Evolutionary conservation across 1,139 yeast species (phyloP), one percentile per base, ranked within the genome.

Genomic region (Barnettozyma hawaiiensis): DNA sequence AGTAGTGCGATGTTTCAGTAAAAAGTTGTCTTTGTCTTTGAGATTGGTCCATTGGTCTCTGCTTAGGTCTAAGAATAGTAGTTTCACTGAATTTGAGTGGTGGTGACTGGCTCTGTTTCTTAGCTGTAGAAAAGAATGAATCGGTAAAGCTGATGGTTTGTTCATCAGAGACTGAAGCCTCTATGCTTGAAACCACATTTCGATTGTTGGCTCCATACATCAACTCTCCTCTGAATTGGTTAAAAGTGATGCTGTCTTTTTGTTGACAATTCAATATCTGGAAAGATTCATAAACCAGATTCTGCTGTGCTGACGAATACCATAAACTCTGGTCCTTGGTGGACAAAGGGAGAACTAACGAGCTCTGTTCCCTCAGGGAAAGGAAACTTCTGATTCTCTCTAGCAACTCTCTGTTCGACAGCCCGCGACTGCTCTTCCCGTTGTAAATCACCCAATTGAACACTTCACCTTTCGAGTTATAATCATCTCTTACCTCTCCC

Each of bases 401-500:
- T 19, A 73, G 35, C 7, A 52, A 46, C 15, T 53, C 54, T 19
- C 42, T 47, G 11, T 51, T 45, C 0, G 55, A 39, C 37, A 55
- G 38, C 23, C 46, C 43, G 4, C 42, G 39, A 26, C 42, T 36
- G 18, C 26, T 18, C 19, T 59, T 61, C 18, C 59, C 54, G 37
- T 66, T 61, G 43, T 64, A 66, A 15, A 74, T 46, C 0, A 73
- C 76, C 81, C 84, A 81, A 1, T 75, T 63, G 63, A 85, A 76
- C 0, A 85, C 53, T 18, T 73, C 59, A 3, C 72, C 69, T 55
- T 83, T 84, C 8, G 89, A 79, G 45, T 77, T 68, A 52, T 78
- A 80, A 49, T 87, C 95, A 60, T 90, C 96, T 41, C 77, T 69
- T 23, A 89, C 46, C 18, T 70, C 73, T 12, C 67, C 58, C 26